phyloP scores from a whole-genome alignment of 2,329 filamentous ascomycete species.

The Calonectria pseudoturangicola region DNA sequence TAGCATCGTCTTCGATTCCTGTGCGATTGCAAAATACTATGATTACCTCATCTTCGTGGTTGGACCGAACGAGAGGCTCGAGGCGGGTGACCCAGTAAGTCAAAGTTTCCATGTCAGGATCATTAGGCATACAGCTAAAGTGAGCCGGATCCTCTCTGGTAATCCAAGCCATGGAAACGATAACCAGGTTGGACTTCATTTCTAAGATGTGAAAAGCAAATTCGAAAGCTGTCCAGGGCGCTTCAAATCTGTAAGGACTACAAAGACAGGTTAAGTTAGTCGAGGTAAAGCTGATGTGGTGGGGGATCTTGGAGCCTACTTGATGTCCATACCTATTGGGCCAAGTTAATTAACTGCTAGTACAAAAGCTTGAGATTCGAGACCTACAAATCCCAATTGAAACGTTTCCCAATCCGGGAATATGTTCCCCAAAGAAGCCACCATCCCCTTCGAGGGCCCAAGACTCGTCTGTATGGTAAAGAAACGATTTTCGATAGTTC shows the following conservation, averaged over 20 bases:
- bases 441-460: conserved; percentile 74
- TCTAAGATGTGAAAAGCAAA: conserved; percentile 75
- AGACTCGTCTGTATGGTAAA: conserved; percentile 77
- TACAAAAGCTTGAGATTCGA: not conserved
- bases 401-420: conserved; percentile 70
- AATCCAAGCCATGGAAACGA: conserved; percentile 87
- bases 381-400: conserved; percentile 74
- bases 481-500: conserved; percentile 76
- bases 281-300: not conserved
- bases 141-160: conserved; percentile 71
- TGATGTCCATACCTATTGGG: conserved; percentile 70
- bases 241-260: conserved; percentile 62
- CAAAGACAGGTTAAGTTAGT: conserved; percentile 43
- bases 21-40: conserved; percentile 83
- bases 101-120: conserved; percentile 83
- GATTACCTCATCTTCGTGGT: conserved; percentile 75
- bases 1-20: conserved; percentile 78
- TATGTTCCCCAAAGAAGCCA: conserved; percentile 68
- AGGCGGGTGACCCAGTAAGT: conserved; percentile 85
- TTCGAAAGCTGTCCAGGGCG: conserved; percentile 63
- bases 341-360: conserved; percentile 1
- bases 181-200: conserved; percentile 75
- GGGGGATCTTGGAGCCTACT: conserved; percentile 62
- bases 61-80: conserved; percentile 76
- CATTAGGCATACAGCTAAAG: conserved; percentile 69